A percentile compares a stretch with the other conserved stretches of the same genome.
Evolutionary conservation across 495 filamentous ascomycete species (phyloP).

Genomic region (Neurospora discreta): DNA sequence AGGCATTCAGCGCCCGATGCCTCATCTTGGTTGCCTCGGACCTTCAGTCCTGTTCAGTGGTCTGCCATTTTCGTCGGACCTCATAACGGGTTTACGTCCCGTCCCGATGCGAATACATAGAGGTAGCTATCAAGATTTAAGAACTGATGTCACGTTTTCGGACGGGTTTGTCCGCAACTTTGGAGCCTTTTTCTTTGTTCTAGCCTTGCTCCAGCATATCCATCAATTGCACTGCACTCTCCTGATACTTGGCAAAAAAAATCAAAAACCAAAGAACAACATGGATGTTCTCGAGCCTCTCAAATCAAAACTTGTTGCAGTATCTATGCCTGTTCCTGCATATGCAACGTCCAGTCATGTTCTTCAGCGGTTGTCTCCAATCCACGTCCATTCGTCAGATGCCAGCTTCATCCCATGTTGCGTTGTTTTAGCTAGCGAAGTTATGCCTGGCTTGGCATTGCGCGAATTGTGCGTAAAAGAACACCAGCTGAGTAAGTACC

Average conservation of each 20-base stretch:
- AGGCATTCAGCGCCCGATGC: neutral
- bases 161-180: neutral
- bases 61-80: neutral
- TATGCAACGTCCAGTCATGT: neutral
- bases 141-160: neutral
- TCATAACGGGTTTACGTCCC: neutral
- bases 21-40: neutral
- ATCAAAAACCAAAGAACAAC: no score
- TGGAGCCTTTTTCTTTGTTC: no score
- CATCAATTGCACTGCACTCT: no score
- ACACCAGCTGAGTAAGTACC: conserved; percentile 10
- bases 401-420: neutral
- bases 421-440: neutral
- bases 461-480: conserved; percentile 22
- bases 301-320: neutral
- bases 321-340: neutral
- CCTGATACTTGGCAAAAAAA: no score
- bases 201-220: no score
- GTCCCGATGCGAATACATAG: neutral
- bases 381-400: neutral
- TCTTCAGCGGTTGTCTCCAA: neutral
- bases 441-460: conserved; percentile 1
- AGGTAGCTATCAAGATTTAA: neutral
- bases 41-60: neutral
- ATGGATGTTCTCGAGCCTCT: neutral